Conservation (phyloP, 2,329 filamentous ascomycete species). For the Cordyceps pruinosa region DNA sequence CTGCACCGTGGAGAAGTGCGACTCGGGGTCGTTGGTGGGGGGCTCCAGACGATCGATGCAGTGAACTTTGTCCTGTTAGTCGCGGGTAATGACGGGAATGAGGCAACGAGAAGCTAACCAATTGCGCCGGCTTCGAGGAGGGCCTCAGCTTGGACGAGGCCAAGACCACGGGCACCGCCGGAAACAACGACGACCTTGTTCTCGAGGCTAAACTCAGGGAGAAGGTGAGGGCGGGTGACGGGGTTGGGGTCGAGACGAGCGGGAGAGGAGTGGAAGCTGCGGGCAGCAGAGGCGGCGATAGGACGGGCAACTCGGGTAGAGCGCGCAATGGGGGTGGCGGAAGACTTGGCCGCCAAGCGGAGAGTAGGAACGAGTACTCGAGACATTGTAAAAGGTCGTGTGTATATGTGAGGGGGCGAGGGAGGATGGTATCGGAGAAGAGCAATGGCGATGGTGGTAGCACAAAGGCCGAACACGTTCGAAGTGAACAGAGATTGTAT, state of each 20-base stretch:
- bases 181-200: slow-evolving; percentile 71
- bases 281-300: slow-evolving; percentile 14
- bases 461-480: neutral
- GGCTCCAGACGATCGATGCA: slow-evolving; percentile 56
- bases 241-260: slow-evolving; percentile 17
- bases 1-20: slow-evolving; percentile 60
- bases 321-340: slow-evolving; percentile 1
- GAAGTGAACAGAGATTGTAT: neutral
- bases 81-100: neutral
- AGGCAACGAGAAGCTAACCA: slow-evolving; percentile 29
- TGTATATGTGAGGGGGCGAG: neutral
- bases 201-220: slow-evolving; percentile 70
- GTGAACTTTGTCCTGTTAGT: slow-evolving; percentile 43
- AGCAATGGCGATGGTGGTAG: neutral
- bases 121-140: slow-evolving; percentile 72
- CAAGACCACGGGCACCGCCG: slow-evolving; percentile 69
- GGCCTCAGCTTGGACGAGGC: slow-evolving; percentile 71
- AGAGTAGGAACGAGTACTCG: slow-evolving; percentile 18
- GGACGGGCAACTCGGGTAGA: slow-evolving; percentile 7
- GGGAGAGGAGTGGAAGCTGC: slow-evolving; percentile 19
- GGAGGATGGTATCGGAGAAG: neutral
- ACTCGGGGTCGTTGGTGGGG: slow-evolving; percentile 35
- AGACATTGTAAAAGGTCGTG: slow-evolving; percentile 20
- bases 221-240: slow-evolving; percentile 21
- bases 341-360: slow-evolving; percentile 13